phyloP scores from a whole-genome alignment of 2,329 filamentous ascomycete genomes.

The Amylocarpus encephaloides region DNA sequence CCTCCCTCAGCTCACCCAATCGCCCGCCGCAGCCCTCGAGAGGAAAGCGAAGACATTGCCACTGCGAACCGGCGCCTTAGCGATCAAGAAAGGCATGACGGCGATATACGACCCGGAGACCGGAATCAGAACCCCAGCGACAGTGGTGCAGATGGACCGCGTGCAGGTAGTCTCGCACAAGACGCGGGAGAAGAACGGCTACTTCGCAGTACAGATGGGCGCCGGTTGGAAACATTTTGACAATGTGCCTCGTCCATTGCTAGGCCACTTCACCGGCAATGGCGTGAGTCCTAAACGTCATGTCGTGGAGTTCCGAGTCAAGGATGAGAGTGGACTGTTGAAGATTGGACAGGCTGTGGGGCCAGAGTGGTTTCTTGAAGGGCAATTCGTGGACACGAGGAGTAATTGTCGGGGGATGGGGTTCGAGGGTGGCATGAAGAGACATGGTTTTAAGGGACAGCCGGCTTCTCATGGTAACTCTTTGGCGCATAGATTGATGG shows the following conservation, averaged over 20 bases:
- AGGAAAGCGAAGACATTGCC: conserved; percentile 54
- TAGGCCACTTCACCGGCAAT: conserved; percentile 82
- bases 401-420: conserved; percentile 80
- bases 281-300: conserved; percentile 78
- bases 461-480: conserved; percentile 92
- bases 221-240: conserved; percentile 64
- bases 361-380: conserved; percentile 86
- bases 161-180: conserved; percentile 87
- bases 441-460: conserved; percentile 84
- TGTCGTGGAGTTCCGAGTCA: conserved; percentile 83
- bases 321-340: conserved; percentile 63
- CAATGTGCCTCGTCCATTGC: conserved; percentile 74
- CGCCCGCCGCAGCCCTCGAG: conserved; percentile 54
- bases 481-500: conserved; percentile 85
- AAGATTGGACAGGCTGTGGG: conserved; percentile 68
- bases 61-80: conserved; percentile 73
- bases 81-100: conserved; percentile 93
- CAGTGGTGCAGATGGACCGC: conserved; percentile 86
- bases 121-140: conserved; percentile 75
- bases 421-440: conserved; percentile 97
- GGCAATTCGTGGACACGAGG: conserved; percentile 83
- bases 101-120: conserved; percentile 74
- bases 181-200: conserved; percentile 73
- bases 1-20: conserved; percentile 49
- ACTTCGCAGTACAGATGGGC: conserved; percentile 90